Conservation (phyloP, 169 alveolate genomes). For the Plasmodium gaboni region DNA sequence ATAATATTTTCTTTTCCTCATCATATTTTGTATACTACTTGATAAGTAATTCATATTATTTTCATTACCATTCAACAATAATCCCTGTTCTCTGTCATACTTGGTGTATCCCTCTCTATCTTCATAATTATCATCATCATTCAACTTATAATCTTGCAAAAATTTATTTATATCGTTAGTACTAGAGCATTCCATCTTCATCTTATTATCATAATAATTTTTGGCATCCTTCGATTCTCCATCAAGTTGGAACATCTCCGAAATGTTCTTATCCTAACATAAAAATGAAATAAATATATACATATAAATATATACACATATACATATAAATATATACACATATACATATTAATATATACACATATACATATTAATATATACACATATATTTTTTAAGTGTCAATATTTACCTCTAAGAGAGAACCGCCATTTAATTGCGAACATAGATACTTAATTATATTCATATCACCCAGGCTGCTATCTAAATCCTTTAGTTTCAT, state of each 20-base stretch:
- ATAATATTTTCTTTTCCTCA: conserved; percentile 29
- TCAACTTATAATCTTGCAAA: conserved; percentile 3
- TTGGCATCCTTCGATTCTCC: conserved; percentile 29
- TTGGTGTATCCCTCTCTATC: conserved; percentile 36
- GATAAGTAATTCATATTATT: conserved; percentile 24
- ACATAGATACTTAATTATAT: conserved; percentile 11
- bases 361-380: background rate
- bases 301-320: background rate
- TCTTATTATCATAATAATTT: conserved; percentile 24
- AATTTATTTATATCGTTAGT: conserved; percentile 28
- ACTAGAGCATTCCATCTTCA: conserved; percentile 21
- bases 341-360: background rate
- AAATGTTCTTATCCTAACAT: conserved; percentile 13
- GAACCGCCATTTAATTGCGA: conserved; percentile 16
- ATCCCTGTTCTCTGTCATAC: conserved; percentile 22
- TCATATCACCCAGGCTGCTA: conserved; percentile 11
- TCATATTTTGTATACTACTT: conserved; percentile 24
- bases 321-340: background rate
- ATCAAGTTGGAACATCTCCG: background rate
- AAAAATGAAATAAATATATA: background rate
- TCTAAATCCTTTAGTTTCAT: conserved; percentile 11
- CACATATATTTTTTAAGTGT: background rate
- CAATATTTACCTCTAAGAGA: conserved; percentile 14
- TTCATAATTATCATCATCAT: conserved; percentile 30
- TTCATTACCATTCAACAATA: conserved; percentile 8